Conservation (phyloP, 2,329 filamentous ascomycete species). For the Stemphylium lycopersici region DNA sequence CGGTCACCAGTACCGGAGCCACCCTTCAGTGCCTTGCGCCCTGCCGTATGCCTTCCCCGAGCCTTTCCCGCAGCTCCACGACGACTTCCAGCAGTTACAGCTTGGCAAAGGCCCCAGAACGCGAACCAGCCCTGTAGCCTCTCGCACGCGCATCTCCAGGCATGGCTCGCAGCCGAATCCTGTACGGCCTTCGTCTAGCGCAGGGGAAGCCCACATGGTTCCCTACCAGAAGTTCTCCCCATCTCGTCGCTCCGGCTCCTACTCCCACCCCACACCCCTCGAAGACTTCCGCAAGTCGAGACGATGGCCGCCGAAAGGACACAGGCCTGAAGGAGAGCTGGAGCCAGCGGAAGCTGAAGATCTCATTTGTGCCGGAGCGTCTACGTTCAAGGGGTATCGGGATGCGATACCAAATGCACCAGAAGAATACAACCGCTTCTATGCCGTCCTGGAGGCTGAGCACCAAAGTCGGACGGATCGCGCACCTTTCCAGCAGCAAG, state of each 20-base stretch:
- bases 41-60: constrained; percentile 38
- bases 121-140: constrained; percentile 42
- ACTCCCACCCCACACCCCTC: constrained; percentile 46
- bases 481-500: constrained; percentile 41
- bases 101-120: constrained; percentile 35
- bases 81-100: constrained; percentile 36
- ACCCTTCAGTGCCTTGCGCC: constrained; percentile 26
- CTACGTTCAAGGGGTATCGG: constrained; percentile 49
- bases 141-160: constrained; percentile 44
- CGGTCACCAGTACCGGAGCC: constrained; percentile 40
- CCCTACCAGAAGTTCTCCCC: constrained; percentile 32
- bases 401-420: constrained; percentile 47
- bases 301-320: constrained; percentile 50
- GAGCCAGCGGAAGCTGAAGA: constrained; percentile 44
- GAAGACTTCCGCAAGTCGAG: constrained; percentile 46
- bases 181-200: constrained; percentile 41
- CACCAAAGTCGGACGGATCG: constrained; percentile 48
- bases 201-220: constrained; percentile 36
- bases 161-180: constrained; percentile 45
- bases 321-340: constrained; percentile 41
- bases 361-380: constrained; percentile 47
- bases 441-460: constrained; percentile 49
- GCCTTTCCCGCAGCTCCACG: constrained; percentile 29
- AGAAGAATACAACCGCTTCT: constrained; percentile 47
- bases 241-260: constrained; percentile 41